A percentile compares a stretch with the other conserved stretches of the same genome.
Conservation (phyloP, 768 basidiomycete genomes). For the Hericium coralloides region DNA sequence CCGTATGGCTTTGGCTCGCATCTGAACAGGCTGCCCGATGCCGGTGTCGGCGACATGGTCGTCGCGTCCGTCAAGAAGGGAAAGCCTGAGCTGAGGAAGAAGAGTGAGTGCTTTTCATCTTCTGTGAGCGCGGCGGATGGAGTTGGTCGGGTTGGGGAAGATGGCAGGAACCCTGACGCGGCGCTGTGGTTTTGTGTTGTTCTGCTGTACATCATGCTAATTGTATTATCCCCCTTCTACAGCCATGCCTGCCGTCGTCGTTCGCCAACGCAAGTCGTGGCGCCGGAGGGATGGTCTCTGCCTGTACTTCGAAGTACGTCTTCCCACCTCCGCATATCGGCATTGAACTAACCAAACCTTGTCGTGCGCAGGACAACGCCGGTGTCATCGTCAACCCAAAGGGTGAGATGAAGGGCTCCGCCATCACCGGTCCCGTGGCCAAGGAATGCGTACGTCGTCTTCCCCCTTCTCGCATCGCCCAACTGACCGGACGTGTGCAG, state of each 20-base stretch:
- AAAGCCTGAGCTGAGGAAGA: constrained; percentile 99
- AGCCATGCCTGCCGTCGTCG: constrained; percentile 97
- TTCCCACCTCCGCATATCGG: neutral
- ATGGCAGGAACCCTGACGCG: neutral
- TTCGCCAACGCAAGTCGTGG: constrained; percentile 98
- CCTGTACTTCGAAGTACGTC: constrained; percentile 88
- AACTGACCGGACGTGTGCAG: constrained; percentile 26
- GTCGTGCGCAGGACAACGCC: constrained; percentile 65
- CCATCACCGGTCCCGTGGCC: constrained; percentile 94
- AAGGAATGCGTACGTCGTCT: constrained; percentile 85
- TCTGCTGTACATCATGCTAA: constrained; percentile 1
- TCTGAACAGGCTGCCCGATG: constrained; percentile 95
- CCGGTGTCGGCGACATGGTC: constrained; percentile 91
- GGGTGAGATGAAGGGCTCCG: constrained; percentile 99
- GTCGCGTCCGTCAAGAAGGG: constrained; percentile 99
- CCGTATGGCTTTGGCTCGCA: constrained; percentile 93
- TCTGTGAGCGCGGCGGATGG: neutral
- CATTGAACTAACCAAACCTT: neutral
- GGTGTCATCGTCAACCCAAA: constrained; percentile 98
- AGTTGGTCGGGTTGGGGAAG: neutral
- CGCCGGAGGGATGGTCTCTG: constrained; percentile 96
- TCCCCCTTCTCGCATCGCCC: neutral
- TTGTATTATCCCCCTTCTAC: constrained; percentile 10
- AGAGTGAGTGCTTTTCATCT: constrained; percentile 58
- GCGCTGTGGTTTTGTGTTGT: neutral